A percentile compares a stretch with the other conserved stretches of the same genome.
Conservation (phyloP, 2,329 filamentous ascomycete genomes). For the Cercospora sesami region DNA sequence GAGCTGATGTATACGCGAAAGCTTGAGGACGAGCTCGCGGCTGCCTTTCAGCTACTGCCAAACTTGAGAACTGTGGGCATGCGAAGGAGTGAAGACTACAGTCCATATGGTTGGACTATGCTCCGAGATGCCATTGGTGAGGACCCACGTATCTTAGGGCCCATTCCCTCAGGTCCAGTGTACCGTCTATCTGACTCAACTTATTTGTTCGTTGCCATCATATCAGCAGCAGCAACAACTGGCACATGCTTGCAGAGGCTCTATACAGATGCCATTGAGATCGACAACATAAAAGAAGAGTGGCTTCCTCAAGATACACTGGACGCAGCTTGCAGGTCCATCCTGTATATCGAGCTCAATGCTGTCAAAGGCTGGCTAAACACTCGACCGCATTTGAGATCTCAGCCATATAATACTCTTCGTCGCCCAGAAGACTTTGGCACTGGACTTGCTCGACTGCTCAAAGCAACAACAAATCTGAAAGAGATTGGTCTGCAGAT, state of each 20-base stretch:
- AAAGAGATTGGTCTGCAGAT: slow-evolving; percentile 35
- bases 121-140: slow-evolving; percentile 30
- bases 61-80: slow-evolving; percentile 37
- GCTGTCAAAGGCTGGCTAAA: slow-evolving; percentile 29
- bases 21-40: slow-evolving; percentile 25
- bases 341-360: slow-evolving; percentile 38
- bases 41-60: slow-evolving; percentile 28
- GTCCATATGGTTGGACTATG: slow-evolving; percentile 34
- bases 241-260: slow-evolving; percentile 29
- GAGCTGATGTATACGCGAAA: slow-evolving; percentile 19
- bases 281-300: slow-evolving; percentile 31
- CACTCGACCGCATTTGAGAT: slow-evolving; percentile 4
- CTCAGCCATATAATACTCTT: slow-evolving; percentile 12
- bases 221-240: slow-evolving; percentile 26
- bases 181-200: slow-evolving; percentile 30
- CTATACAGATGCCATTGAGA: slow-evolving; percentile 38
- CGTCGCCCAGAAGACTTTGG: slow-evolving; percentile 22
- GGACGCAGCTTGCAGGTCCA: slow-evolving; percentile 26
- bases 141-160: slow-evolving; percentile 35
- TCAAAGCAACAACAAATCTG: slow-evolving; percentile 28
- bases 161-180: slow-evolving; percentile 25
- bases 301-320: slow-evolving; percentile 25
- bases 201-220: slow-evolving; percentile 32
- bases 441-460: slow-evolving; percentile 26
- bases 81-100: slow-evolving; percentile 35